Base-by-base conservation (phyloP, 2,329 filamentous ascomycete genomes). In the Sphaerulina vaccinii region DNA sequence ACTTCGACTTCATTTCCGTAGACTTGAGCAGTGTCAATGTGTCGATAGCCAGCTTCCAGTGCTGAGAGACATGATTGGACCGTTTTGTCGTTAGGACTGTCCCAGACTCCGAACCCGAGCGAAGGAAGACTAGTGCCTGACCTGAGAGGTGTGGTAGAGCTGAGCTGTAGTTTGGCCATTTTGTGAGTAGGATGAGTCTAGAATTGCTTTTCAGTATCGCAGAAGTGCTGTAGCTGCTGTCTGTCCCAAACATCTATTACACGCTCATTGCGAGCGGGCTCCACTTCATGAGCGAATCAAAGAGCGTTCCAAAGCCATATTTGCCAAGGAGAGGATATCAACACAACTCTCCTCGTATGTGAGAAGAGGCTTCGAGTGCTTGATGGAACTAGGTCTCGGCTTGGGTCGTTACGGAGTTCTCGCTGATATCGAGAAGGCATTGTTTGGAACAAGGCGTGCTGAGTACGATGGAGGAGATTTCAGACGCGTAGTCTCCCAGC, bases 1-100 rank as follows among this genome's bases (percentile, higher is more conserved):
- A 90, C 85, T 63, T 85, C 76, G 10, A 70, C 65, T 64, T 90
- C 87, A 61, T 90, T 90, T 46, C 70, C 78, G 67, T 90, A 90
- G 67, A 81, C 81, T 64, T 85, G 82, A 0, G 86, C 87, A 1
- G 84, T 80, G 68, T 86, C 83, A 48, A 86, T 79, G 63, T 85
- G 82, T 29, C 81, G 77, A 65, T 86, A 86, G 23, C 82, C 82
- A 7, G 70, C 68, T 32, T 75, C 70, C 45, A 86, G 70, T 1
- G 83, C 86, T 38, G 74, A 73, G 3, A 81, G 71, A 58, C 80
- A 83, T 1, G 85, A 84, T 27, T 75, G 65, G 8, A 77, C 73
- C 11, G 63, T 67, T 24, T 62, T 46, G 35, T 67, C 40, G 24
- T 43, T 49, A 67, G 83, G 87, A 55, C 75, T 73, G 36, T 77